These are phyloP conservation scores for Diaporthe caulivora DNA, from an alignment of 2,329 filamentous ascomycete species.

Conservation along the genomic window DNA sequence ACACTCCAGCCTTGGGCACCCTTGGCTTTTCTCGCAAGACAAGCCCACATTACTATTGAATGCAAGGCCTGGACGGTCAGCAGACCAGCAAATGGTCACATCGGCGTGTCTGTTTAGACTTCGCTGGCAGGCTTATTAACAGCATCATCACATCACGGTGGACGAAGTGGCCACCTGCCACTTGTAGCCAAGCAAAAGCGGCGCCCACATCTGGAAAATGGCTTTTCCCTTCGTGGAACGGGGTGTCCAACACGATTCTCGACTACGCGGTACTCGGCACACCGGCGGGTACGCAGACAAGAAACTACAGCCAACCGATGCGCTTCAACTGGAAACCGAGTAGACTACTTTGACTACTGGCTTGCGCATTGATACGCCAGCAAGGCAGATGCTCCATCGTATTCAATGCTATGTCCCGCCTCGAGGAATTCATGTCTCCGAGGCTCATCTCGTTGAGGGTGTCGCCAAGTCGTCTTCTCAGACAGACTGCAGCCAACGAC, in stretches of 20 bases:
- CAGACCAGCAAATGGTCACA: constrained; percentile 5
- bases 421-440: no score
- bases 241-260: background rate
- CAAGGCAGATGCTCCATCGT: background rate
- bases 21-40: background rate
- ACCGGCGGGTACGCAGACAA: background rate
- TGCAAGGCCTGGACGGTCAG: background rate
- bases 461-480: background rate
- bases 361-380: background rate
- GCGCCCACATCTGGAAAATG: background rate
- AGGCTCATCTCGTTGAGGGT: background rate
- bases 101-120: background rate
- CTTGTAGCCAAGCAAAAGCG: background rate
- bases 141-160: background rate
- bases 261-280: constrained; percentile 5
- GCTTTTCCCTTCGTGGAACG: background rate
- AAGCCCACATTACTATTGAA: background rate
- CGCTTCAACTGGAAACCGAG: background rate
- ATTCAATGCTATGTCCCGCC: background rate
- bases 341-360: background rate
- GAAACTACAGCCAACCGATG: background rate
- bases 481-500: background rate
- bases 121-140: background rate
- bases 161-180: background rate
- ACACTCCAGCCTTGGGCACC: constrained; percentile 5